A percentile compares a stretch with the other conserved stretches of the same genome.
Conservation (phyloP, 192 early-diverging fungal genomes). For the Paraglomus occultum region DNA sequence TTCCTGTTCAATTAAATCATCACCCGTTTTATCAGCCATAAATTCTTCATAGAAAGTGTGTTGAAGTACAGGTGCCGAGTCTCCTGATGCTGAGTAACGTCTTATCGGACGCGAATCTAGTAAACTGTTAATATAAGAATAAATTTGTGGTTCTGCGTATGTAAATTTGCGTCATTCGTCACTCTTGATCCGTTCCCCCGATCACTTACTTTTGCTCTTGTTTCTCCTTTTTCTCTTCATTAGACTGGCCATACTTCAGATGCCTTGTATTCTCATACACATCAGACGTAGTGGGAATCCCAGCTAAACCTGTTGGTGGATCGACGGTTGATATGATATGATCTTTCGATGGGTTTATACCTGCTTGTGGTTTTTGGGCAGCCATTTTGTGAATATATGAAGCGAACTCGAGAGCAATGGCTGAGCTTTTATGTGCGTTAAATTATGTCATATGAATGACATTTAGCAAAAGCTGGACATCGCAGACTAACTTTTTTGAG, state of each 20-base stretch:
- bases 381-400: slow-evolving; percentile 3
- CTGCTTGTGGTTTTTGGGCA: not conserved
- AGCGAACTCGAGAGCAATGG: too few species aligned
- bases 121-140: too few species aligned
- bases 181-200: too few species aligned
- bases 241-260: slow-evolving; percentile 15
- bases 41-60: slow-evolving; percentile 8
- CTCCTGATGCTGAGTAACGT: not conserved
- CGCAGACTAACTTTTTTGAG: too few species aligned
- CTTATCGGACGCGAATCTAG: too few species aligned
- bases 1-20: slow-evolving; percentile 7
- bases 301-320: not conserved
- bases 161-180: too few species aligned
- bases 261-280: slow-evolving; percentile 17
- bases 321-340: not conserved
- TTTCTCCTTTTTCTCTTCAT: not conserved
- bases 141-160: too few species aligned
- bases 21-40: not conserved
- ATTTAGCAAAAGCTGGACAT: too few species aligned
- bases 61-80: not conserved
- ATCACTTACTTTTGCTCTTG: too few species aligned
- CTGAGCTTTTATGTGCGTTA: too few species aligned
- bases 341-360: slow-evolving; percentile 15
- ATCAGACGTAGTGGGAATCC: not conserved
- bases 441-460: too few species aligned